Evolutionary conservation across 2,329 filamentous ascomycete genomes (phyloP), one percentile per base, ranked within the genome.

Genomic region (Fusarium annulatum): DNA sequence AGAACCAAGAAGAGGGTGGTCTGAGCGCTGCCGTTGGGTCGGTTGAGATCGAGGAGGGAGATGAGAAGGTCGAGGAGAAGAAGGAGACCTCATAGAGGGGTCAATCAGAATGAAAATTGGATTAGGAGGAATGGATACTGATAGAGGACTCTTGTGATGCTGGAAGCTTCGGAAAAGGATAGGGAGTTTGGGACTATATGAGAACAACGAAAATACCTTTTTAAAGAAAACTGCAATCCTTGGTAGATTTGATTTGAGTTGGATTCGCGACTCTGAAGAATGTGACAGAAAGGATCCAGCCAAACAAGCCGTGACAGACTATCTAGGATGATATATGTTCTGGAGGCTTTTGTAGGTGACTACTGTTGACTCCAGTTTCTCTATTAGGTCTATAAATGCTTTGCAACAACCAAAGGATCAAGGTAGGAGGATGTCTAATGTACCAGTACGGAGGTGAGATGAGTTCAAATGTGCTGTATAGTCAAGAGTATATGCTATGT

Each of bases 1-100:
- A 83, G 63, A 87, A 88, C 58, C 82, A 82, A 43, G 82, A 82
- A 55, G 82, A 82, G 62, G 83, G 82, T 23, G 87, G 85, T 0
- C 69, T 89, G 56, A 83, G 77, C 21, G 79, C 73, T 26, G 82
- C 81, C 1, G 81, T 84, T 2, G 82, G 79, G 39, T 81, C 79
- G 2, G 80, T 86, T 7, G 81, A 85, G 67, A 73, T 86, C 36
- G 80, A 80, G 38, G 84, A 79, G 0, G 79, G 78, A 7, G 80
- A 80, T 9, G 75, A 66, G 3, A 78, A 79, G 43, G 64, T 56
- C 2, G 76, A 77, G 16, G 76, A 76, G 30, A 73, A 68, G 66
- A 75, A 74, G 52, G 71, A 74, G 23, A 38, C 51, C 19, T 69
- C 52, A 21, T 76, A 67, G 26, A 16, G 9, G 9, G 5, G 34